These are phyloP conservation scores for Talaromyces sp. DNA, from an alignment of 2,329 filamentous ascomycete species.

Conservation along the genomic window DNA sequence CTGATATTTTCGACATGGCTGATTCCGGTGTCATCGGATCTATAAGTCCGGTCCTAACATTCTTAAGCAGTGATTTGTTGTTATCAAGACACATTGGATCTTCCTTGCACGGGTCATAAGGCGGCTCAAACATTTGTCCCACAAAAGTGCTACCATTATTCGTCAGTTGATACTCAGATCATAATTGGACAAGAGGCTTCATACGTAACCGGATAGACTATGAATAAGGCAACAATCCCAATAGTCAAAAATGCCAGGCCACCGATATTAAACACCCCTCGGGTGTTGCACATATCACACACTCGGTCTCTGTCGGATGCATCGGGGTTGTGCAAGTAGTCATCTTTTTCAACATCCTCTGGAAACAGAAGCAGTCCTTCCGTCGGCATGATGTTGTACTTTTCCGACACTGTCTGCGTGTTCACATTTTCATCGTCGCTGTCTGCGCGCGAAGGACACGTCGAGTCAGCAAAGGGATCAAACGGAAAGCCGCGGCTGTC, in stretches of 20 bases:
- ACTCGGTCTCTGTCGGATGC: conserved; percentile 58
- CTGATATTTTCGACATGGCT: conserved; percentile 52
- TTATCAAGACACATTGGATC: conserved; percentile 48
- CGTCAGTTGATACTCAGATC: conserved; percentile 2
- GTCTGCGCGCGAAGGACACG: conserved; percentile 55
- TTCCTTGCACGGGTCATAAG: conserved; percentile 26
- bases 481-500: conserved; percentile 47
- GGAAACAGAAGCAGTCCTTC: conserved; percentile 64
- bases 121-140: conserved; percentile 36
- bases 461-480: conserved; percentile 59
- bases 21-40: conserved; percentile 63
- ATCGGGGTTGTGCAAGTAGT: conserved; percentile 67
- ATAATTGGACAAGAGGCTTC: conserved; percentile 20
- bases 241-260: conserved; percentile 56
- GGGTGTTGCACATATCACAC: conserved; percentile 61
- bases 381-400: conserved; percentile 67
- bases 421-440: conserved; percentile 64
- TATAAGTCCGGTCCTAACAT: conserved; percentile 58
- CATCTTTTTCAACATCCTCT: conserved; percentile 69
- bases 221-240: conserved; percentile 61
- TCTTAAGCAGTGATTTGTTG: conserved; percentile 52
- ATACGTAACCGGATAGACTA: conserved; percentile 67
- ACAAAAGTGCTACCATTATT: conserved; percentile 52
- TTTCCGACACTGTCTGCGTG: conserved; percentile 68
- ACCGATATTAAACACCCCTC: conserved; percentile 62